Evolutionary conservation across 148 eudicot genomes (phyloP).

Genomic region (Gaultheria prostrata): DNA sequence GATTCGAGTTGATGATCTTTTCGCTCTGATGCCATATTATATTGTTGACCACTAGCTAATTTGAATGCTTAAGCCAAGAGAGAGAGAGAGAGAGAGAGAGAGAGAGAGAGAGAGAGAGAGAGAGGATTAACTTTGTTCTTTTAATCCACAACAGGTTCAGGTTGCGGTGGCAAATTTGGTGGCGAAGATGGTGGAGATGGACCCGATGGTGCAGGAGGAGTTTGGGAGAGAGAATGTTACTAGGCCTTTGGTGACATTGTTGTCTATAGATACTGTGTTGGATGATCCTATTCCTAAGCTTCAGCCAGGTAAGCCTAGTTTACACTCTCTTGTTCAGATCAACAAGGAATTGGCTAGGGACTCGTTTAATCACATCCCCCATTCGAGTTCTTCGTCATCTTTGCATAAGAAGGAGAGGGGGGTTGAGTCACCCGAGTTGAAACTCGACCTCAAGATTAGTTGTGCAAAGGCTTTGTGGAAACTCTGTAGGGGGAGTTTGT

Average conservation of each 20-base stretch:
- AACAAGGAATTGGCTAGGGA: constrained; percentile 47
- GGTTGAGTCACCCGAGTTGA: constrained; percentile 50
- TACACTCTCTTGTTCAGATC: constrained; percentile 60
- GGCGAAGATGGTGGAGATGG: constrained; percentile 58
- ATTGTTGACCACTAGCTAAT: not conserved
- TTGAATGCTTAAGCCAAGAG: not conserved
- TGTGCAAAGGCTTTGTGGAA: constrained; percentile 67
- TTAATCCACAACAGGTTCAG: constrained; percentile 33
- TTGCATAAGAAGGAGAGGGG: constrained; percentile 47
- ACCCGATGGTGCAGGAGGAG: constrained; percentile 57
- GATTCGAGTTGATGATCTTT: not conserved
- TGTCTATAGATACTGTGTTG: constrained; percentile 51
- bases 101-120: not conserved
- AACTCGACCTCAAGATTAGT: constrained; percentile 43
- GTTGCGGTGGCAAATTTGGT: constrained; percentile 54
- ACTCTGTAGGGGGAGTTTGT: constrained; percentile 50
- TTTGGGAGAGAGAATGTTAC: constrained; percentile 67
- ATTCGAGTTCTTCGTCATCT: constrained; percentile 37
- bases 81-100: too few species aligned
- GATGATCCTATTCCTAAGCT: constrained; percentile 43
- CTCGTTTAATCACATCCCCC: constrained; percentile 22
- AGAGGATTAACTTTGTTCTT: not conserved
- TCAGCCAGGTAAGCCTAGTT: constrained; percentile 36
- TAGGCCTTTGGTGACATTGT: constrained; percentile 57
- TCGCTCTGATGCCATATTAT: not conserved